Evolutionary conservation across 2,329 filamentous ascomycete species (phyloP).

Genomic region (Trichoderma sp.): DNA sequence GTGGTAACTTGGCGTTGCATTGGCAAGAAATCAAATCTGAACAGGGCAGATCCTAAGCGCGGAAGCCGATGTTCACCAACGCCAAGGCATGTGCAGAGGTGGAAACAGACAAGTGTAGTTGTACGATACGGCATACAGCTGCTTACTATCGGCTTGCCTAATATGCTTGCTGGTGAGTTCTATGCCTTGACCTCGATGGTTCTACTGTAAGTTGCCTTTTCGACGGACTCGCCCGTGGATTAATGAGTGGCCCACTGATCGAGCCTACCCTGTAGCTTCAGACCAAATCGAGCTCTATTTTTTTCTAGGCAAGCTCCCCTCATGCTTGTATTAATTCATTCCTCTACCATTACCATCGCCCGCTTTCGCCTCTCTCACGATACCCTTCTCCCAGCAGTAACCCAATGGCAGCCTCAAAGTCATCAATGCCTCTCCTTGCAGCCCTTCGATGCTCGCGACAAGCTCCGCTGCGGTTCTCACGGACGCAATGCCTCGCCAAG

Average conservation of each 20-base stretch:
- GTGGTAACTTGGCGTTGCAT: neutral
- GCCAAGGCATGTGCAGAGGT: neutral
- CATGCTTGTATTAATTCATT: neutral
- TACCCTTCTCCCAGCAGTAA: neutral
- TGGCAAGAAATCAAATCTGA: neutral
- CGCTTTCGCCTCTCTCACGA: neutral
- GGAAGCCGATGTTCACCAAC: neutral
- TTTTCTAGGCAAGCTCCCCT: neutral
- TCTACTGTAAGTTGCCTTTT: neutral
- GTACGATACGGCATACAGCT: neutral
- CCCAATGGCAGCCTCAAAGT: slow-evolving; percentile 16
- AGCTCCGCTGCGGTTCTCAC: neutral
- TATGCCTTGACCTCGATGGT: neutral
- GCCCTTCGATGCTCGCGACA: slow-evolving; percentile 26
- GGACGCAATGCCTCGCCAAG: slow-evolving; percentile 7
- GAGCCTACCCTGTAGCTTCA: neutral
- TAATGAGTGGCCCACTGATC: neutral
- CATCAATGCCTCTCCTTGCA: slow-evolving; percentile 26
- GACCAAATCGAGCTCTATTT: neutral
- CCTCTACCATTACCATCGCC: neutral
- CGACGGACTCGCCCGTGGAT: neutral
- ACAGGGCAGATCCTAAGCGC: neutral
- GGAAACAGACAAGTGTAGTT: neutral
- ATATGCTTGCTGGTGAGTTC: neutral
- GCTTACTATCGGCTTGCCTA: neutral